Evolutionary conservation across 1,284 basidiomycete species (phyloP).

Genomic region (Moesziomyces sp.): DNA sequence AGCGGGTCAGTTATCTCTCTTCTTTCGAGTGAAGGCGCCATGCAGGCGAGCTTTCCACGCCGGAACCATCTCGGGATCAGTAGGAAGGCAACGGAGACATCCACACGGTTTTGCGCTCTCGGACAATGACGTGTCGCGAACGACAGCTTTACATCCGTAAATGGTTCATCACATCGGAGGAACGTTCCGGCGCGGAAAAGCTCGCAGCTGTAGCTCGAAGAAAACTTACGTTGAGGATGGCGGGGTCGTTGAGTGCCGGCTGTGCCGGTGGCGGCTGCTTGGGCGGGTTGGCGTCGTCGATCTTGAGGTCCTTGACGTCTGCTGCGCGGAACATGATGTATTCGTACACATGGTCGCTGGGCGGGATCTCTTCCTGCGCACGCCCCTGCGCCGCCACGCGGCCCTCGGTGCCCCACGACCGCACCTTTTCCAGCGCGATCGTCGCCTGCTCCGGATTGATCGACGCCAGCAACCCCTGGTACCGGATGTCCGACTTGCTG

Average conservation of each 20-base stretch:
- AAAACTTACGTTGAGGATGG: slow-evolving; percentile 53
- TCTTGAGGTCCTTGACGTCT: slow-evolving; percentile 69
- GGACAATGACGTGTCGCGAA: slow-evolving; percentile 71
- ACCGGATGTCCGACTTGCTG: slow-evolving; percentile 88
- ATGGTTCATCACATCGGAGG: slow-evolving; percentile 66
- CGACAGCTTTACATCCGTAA: slow-evolving; percentile 76
- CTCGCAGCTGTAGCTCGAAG: background rate
- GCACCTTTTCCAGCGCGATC: slow-evolving; percentile 87
- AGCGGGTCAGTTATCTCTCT: background rate
- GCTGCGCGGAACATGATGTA: slow-evolving; percentile 71
- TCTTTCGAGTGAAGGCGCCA: background rate
- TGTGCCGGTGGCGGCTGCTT: slow-evolving; percentile 32
- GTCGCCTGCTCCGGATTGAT: slow-evolving; percentile 85
- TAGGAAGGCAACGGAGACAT: slow-evolving; percentile 80
- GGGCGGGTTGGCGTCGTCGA: slow-evolving; percentile 66
- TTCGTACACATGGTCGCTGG: slow-evolving; percentile 69
- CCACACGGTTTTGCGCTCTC: slow-evolving; percentile 79
- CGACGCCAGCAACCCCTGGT: slow-evolving; percentile 84
- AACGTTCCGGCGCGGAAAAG: background rate
- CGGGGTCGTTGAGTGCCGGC: slow-evolving; percentile 55
- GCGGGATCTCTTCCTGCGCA: slow-evolving; percentile 68
- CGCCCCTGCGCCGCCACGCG: slow-evolving; percentile 73
- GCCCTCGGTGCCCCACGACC: slow-evolving; percentile 86
- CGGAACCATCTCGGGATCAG: slow-evolving; percentile 69
- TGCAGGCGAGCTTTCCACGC: slow-evolving; percentile 4